Evolutionary conservation across 2,329 filamentous ascomycete genomes (phyloP), one percentile per base, ranked within the genome.

Genomic region (Cladophialophora psammophila): DNA sequence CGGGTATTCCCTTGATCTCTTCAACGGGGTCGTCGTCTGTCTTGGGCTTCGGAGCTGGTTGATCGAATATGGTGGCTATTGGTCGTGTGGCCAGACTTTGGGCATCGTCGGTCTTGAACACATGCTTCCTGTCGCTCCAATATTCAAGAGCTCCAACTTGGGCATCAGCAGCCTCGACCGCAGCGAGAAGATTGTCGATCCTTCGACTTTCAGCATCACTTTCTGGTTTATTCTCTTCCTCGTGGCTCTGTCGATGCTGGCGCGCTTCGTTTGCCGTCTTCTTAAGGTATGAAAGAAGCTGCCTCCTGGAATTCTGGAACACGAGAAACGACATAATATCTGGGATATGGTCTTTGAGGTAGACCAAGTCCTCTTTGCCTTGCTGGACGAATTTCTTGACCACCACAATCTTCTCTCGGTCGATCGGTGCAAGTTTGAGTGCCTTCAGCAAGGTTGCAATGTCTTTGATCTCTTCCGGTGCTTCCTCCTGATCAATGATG

Each of bases 331-430:
- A 84, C 93, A 97, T 94, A 72, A 97, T 91, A 53, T 93, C 88
- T 63, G 92, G 90, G 85, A 97, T 94, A 76, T 89, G 71, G n/a
- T 90, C 85, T 68, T 90, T 85, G 20, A 99, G 82, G 68, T 93
- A 91, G 62, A 85, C 84, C 34, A 98, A 81, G 72, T 97, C 93
- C 31, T 91, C 88, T 5, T 87, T 87, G 20, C 88, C 91, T 61
- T 95, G 85, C 50, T 88, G 82, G n/a, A 97, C 83, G 75, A 97
- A 99, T 69, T 87, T 91, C 73, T 91, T 88, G 26, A 97, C 85
- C 0, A 90, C 90, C 68, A 94, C 90, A 66, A 96, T 88, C 81
- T 95, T 98, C 80, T 98, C 94, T 38, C 95, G 87, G 76, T 99
- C 95, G 72, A 99, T 92, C 7, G 89, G 86, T 5, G 91, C 88